Evolutionary conservation across 352 stramenopile genomes (phyloP), one percentile per base, ranked within the genome.

Genomic region (Phytophthora sojae): DNA sequence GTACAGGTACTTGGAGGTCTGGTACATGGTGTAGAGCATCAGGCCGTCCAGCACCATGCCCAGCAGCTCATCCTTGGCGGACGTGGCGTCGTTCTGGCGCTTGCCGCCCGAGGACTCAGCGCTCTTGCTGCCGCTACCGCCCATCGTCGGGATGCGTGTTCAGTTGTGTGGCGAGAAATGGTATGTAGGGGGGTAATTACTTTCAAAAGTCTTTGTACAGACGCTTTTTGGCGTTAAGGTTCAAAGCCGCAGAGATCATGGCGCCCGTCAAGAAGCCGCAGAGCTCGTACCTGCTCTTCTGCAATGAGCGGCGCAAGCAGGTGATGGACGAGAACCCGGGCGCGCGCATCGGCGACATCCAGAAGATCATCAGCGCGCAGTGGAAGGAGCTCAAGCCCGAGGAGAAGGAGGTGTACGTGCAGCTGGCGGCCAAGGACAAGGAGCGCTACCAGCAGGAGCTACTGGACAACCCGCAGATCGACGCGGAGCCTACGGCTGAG

Each of bases 361-460:
- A 97, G 55, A 97, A 97, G 75, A 71, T 94, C 17, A 90, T 98
- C 30, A 97, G 95, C 30, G 77, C 80, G 49, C 85, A 95, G 51
- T 99, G 97, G 97, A 93, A 92, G 15, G 82, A 81, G 49, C 79
- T 99, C 19, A 76, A 72, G 6, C 69, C 83, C 3, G 83, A 97
- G 23, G 80, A 98, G 61, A 97, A 97, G 49, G 82, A 97, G 58
- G 80, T 94, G 12, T 98, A 98, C 76, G 82, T 94, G 59, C 57
- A 92, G 49, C 64, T 97, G 42, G 94, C 94, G 2, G 80, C 76
- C 11, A 82, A 95, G 68, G 96, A 98, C 84, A 96, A 95, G 57
- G 88, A 83, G 64, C 82, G 90, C 5, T 97, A 97, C 52, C 75
- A 89, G 50, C 68, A 86, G 61, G 91, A 96, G 66, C 77, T 83